phyloP scores from a whole-genome alignment of 2,329 filamentous ascomycete species.

The Orbilia brochopaga region DNA sequence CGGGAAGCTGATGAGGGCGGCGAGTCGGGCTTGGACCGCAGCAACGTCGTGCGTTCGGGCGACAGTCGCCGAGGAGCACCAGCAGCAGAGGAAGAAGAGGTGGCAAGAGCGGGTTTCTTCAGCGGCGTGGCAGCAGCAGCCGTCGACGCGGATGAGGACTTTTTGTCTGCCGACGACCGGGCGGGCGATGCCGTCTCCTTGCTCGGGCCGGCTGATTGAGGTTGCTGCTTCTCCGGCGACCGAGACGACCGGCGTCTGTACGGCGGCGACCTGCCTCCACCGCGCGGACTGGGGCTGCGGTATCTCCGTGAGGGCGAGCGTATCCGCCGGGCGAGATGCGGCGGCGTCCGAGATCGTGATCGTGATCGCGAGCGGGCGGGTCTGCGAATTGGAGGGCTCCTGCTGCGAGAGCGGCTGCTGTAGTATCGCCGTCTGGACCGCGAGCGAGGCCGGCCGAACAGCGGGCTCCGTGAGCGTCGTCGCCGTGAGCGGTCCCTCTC shows the following conservation, averaged over 20 bases:
- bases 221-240: slow-evolving; percentile 24
- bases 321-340: slow-evolving; percentile 1
- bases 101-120: slow-evolving; percentile 26
- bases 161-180: neutral
- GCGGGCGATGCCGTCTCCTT: neutral
- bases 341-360: slow-evolving; percentile 28
- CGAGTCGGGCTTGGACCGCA: slow-evolving; percentile 48
- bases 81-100: slow-evolving; percentile 27
- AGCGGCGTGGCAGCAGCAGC: neutral
- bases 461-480: slow-evolving; percentile 37
- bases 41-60: slow-evolving; percentile 52
- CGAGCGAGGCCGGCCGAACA: slow-evolving; percentile 41
- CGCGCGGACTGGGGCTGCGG: slow-evolving; percentile 34
- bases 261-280: slow-evolving; percentile 21
- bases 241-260: slow-evolving; percentile 24
- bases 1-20: slow-evolving; percentile 18
- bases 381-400: slow-evolving; percentile 17
- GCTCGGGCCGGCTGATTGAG: neutral
- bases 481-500: slow-evolving; percentile 36
- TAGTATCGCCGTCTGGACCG: slow-evolving; percentile 35
- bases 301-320: slow-evolving; percentile 32
- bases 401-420: neutral
- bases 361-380: slow-evolving; percentile 9
- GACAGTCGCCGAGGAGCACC: slow-evolving; percentile 50
- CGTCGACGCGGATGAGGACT: no score